Percentiles rank a stretch among this genome's conserved stretches.
Conservation (phyloP, 2,329 filamentous ascomycete species). For the Aspergillus latus region DNA sequence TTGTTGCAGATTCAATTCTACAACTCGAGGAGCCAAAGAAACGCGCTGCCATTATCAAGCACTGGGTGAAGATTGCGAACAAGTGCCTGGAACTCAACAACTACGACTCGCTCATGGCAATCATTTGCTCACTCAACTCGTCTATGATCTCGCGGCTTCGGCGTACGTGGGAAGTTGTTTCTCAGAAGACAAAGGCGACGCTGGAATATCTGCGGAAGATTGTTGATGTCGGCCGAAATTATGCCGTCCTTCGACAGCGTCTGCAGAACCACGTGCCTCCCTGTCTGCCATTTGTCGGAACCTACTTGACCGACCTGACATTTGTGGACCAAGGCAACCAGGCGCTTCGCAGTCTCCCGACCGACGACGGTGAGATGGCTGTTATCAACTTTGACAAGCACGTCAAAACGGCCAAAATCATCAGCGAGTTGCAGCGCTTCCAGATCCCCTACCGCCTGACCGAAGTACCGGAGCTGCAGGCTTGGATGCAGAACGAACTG, state of each 20-base stretch:
- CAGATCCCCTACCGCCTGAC: slow-evolving; percentile 86
- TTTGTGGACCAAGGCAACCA: slow-evolving; percentile 95
- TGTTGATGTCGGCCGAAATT: slow-evolving; percentile 87
- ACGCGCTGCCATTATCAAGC: slow-evolving; percentile 85
- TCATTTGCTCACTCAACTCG: slow-evolving; percentile 89
- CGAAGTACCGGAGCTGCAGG: slow-evolving; percentile 83
- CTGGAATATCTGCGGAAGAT: slow-evolving; percentile 78
- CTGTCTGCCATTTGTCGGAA: slow-evolving; percentile 92
- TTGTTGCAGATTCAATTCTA: slow-evolving; percentile 91
- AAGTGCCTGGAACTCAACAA: slow-evolving; percentile 88
- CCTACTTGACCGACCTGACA: slow-evolving; percentile 92
- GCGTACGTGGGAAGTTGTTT: slow-evolving; percentile 88
- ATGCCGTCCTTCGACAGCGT: slow-evolving; percentile 77
- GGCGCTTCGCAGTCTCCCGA: slow-evolving; percentile 72
- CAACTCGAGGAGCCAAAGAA: slow-evolving; percentile 89
- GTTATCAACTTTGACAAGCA: slow-evolving; percentile 99
- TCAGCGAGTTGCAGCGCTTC: slow-evolving; percentile 92
- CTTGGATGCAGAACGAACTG: slow-evolving; percentile 86
- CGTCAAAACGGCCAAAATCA: slow-evolving; percentile 88
- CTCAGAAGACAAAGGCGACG: slow-evolving; percentile 75
- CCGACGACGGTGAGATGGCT: slow-evolving; percentile 63
- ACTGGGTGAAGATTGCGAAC: slow-evolving; percentile 94
- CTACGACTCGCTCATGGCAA: slow-evolving; percentile 95
- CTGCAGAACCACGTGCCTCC: slow-evolving; percentile 85
- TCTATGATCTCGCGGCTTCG: slow-evolving; percentile 86